Base-by-base conservation (phyloP, 768 basidiomycete species). In the Podaxis pistillaris region DNA sequence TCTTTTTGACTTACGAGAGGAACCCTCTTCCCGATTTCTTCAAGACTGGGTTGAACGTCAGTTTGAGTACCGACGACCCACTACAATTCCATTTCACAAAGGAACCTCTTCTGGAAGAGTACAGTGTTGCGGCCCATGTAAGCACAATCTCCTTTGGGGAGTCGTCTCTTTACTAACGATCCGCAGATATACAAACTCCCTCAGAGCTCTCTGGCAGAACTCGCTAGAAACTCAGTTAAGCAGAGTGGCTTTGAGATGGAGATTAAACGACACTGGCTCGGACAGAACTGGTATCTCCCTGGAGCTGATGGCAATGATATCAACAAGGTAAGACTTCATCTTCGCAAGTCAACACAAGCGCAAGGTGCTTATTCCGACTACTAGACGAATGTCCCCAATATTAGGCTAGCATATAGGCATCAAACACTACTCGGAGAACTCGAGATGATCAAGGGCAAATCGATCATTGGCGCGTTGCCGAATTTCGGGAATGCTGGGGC, bases 241-340 rank as follows among this genome's bases (percentile, higher is more conserved):
- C 97, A 98, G 72, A 94, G 93, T 69, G 97, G 97, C 1, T 98
- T 98, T 72, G 97, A 99, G 76, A 98, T 98, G 95, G 91, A 96
- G 72, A 73, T 98, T 69, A 98, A 98, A 77, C 88, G 93, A 9
- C 94, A 93, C 72, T 96, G 94, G 94, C 80, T 99, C 2, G 97
- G 97, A 0, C 85, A 91, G 66, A 78, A 90, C 60, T 99, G 94
- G 94, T 98, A 94, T 74, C 81, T 95, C 7, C 91, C 94, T 2
- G 97, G 97, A 19, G 88, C 92, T 0, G 87, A 87, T 5, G 97
- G 97, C 2, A 99, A 99, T 72, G 93, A 96, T 69, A 98, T 98
- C 63, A 81, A 97, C 73, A 98, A 97, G 86, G 94, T 91, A 47
- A 12, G 76, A 67, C 26, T 38, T 55, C 38, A 52, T 19, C 44